Evolutionary conservation across 371 early-diverging fungal genomes (phyloP).

Genomic region (Umbelopsis sp.): DNA sequence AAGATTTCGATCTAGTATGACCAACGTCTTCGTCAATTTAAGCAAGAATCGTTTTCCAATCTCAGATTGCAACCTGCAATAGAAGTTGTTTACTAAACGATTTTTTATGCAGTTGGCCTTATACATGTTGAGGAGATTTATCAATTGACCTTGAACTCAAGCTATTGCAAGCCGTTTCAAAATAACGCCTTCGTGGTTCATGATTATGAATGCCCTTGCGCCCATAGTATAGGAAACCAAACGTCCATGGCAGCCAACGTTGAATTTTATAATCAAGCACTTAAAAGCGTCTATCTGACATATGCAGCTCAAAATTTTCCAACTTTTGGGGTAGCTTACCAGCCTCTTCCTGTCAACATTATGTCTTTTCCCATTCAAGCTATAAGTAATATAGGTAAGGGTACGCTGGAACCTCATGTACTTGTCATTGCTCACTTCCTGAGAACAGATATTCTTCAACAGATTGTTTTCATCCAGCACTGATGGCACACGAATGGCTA

Average conservation of each 20-base stretch:
- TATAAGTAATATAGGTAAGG: slow-evolving; percentile 36
- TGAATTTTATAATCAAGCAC: slow-evolving; percentile 39
- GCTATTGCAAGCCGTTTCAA: slow-evolving; percentile 43
- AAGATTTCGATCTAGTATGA: slow-evolving; percentile 30
- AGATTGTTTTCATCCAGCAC: slow-evolving; percentile 42
- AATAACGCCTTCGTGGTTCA: slow-evolving; percentile 39
- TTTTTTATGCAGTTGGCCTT: slow-evolving; percentile 35
- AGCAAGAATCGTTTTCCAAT: slow-evolving; percentile 24
- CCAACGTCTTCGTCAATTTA: slow-evolving; percentile 41
- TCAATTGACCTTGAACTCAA: slow-evolving; percentile 28
- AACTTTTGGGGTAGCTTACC: slow-evolving; percentile 43
- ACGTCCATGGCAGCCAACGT: slow-evolving; percentile 37
- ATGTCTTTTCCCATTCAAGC: slow-evolving; percentile 48
- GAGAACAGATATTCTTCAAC: neutral
- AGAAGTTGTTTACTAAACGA: neutral
- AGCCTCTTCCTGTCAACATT: slow-evolving; percentile 41
- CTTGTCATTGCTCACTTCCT: neutral
- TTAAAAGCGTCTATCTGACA: slow-evolving; percentile 28
- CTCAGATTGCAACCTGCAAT: neutral
- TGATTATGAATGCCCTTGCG: slow-evolving; percentile 49
- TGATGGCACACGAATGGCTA: slow-evolving; percentile 31
- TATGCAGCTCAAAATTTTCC: slow-evolving; percentile 28
- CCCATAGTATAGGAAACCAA: slow-evolving; percentile 39
- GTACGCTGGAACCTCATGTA: too few species aligned
- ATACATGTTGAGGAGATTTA: slow-evolving; percentile 42